Conservation (phyloP, 345 rosid species). For the Raphanus raphanistrum region DNA sequence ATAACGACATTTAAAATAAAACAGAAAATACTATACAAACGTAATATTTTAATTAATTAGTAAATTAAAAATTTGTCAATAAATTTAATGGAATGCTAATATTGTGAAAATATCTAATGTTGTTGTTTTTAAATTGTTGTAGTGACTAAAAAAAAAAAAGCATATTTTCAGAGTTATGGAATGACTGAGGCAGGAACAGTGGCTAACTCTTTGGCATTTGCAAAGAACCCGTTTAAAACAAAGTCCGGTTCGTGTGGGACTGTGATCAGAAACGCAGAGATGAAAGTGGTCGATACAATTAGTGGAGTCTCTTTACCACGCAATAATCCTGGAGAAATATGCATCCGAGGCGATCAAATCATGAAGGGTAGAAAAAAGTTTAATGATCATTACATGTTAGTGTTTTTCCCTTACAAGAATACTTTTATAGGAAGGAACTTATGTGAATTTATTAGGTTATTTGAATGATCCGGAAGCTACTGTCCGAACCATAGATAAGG, state of each 20-base stretch:
- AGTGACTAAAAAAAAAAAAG: neutral
- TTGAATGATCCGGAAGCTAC: neutral
- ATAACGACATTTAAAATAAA: no score
- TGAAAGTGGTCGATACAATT: slow-evolving; percentile 81
- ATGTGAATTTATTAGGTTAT: neutral
- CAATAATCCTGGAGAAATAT: slow-evolving; percentile 76
- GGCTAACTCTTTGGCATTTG: slow-evolving; percentile 76
- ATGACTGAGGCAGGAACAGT: slow-evolving; percentile 98
- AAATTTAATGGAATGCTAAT: neutral
- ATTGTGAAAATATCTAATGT: neutral
- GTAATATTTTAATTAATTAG: neutral
- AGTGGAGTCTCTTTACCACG: slow-evolving; percentile 58
- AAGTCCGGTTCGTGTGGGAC: slow-evolving; percentile 89
- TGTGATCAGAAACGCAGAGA: slow-evolving; percentile 80
- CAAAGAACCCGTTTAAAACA: slow-evolving; percentile 63
- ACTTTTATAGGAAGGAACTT: neutral
- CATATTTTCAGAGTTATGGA: slow-evolving; percentile 67
- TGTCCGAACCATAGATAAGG: neutral
- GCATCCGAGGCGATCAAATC: slow-evolving; percentile 77
- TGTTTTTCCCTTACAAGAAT: no score
- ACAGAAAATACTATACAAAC: neutral
- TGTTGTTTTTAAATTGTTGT: neutral
- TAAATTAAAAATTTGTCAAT: neutral
- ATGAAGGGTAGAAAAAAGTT: slow-evolving; percentile 62
- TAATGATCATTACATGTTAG: no score